Evolutionary conservation across 1,284 basidiomycete genomes (phyloP), one percentile per base, ranked within the genome.

Genomic region (Rhodotorula sp.): DNA sequence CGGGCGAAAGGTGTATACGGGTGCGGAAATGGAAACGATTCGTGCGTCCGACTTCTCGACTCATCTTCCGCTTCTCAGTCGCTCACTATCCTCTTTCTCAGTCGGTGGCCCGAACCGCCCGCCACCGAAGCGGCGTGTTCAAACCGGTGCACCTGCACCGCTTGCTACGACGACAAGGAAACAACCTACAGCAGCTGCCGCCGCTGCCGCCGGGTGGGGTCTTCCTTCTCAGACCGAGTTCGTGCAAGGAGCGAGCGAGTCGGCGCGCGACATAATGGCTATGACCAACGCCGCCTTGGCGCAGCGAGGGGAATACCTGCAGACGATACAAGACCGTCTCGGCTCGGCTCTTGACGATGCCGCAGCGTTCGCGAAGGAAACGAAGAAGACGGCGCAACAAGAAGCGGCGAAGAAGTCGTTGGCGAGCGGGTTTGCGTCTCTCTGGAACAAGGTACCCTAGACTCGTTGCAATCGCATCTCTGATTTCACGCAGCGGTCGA

Each of bases 71-170:
- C 44, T n/a, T 60, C 29, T 20, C 29, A 26, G 12, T 18, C 33
- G 51, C 29, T 46, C 45, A 64, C 22, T 53, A 8, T 10, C 10
- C 15, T 6, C 24, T 15, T 44, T 12, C 37, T 3, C 59, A 75
- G 72, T 75, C 29, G 74, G 72, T 26, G 74, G 72, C 3, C 68
- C 72, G 22, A 68, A 70, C 12, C 71, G 69, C 7, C 74, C 74
- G 1, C 64, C 74, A 1, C 65, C 74, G 4, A 73, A 73, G 30
- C 44, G 56, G 15, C 71, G 74, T 24, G 55, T 48, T 2, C 24
- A 58, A 3, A 30, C 64, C 1, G 67, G 60, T 2, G 67, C 57
- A 6, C 67, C 58, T 0, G 37, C 64, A 1, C 49, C 48, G 15
- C 53, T 63, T 60, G 30, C 66, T 48, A 29, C 57, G 4, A 61